Evolutionary conservation across 2,329 filamentous ascomycete genomes (phyloP), one percentile per base, ranked within the genome.

Genomic region (Penicillium sp.): DNA sequence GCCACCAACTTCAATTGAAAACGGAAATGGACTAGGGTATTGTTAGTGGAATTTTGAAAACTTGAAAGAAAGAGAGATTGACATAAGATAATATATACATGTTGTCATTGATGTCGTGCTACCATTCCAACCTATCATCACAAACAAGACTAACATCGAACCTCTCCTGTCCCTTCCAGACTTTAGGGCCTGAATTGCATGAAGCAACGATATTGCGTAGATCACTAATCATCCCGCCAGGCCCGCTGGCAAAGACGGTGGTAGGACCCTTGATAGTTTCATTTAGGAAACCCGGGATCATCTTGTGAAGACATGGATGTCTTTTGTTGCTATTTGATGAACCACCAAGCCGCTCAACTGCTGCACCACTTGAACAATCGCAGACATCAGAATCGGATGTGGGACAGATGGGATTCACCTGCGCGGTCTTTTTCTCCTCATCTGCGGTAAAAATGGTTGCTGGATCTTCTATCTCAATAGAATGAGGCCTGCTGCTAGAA

Each of bases 241-340:
- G 85, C 0, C 85, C 84, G 59, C 84, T 87, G 0, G 80, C 84
- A 62, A 84, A 78, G 0, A 88, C 82, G 0, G 75, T 73, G 0
- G 82, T 84, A 10, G 79, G 69, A 0, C 83, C 83, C 0, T 47
- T 54, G 2, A 64, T 66, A 0, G 80, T 81, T 1, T 67, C 61
- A 0, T 71, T 63, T 2, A 87, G 72, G 7, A 83, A 67, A 13
- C 68, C 66, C 1, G 61, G 43, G 13, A 86, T 63, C 44, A 83
- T 71, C 0, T 80, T 79, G 32, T 80, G 75, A 46, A 66, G 65
- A n/a, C 53, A 57, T 50, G 59, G 67, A 56, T 46, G 65, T 46
- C 43, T 29, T 57, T 54, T 3, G 46, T 49, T 24, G 41, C 67
- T 51, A 67, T 64, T 21, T 62, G 63, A 21, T 58, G 59, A 32